Conservation (phyloP, 345 rosid species). For the Ceriops zippeliana region DNA sequence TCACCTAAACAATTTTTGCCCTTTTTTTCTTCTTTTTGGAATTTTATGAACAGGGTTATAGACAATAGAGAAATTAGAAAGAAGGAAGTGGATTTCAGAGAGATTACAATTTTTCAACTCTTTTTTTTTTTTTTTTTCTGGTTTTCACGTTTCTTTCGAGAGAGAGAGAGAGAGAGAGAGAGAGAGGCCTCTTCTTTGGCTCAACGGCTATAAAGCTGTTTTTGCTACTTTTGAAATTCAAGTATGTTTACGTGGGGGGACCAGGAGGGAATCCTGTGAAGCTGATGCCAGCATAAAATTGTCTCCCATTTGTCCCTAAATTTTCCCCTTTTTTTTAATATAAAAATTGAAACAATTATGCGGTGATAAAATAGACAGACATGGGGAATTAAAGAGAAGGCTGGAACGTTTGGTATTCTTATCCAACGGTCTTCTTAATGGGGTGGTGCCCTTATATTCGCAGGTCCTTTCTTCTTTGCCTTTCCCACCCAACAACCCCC, state of each 20-base stretch:
- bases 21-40: background rate
- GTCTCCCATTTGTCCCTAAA: background rate
- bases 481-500: too few species aligned
- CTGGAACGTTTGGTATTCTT: too few species aligned
- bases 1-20: background rate
- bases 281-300: background rate
- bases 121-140: background rate
- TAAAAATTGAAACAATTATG: background rate
- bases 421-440: too few species aligned
- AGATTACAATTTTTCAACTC: background rate
- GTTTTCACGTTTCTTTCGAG: background rate
- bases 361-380: too few species aligned
- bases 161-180: conserved; percentile 5
- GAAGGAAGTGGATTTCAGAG: background rate
- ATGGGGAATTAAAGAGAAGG: too few species aligned
- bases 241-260: conserved; percentile 19
- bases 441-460: background rate
- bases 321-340: too few species aligned
- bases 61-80: background rate
- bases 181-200: conserved; percentile 13
- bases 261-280: background rate
- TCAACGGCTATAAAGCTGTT: conserved; percentile 72
- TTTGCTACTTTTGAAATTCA: conserved; percentile 25
- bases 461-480: too few species aligned
- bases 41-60: conserved; percentile 5